These are phyloP conservation scores for Gossypium gossypioides DNA, from an alignment of 441 rosid species.

Conservation along the genomic window DNA sequence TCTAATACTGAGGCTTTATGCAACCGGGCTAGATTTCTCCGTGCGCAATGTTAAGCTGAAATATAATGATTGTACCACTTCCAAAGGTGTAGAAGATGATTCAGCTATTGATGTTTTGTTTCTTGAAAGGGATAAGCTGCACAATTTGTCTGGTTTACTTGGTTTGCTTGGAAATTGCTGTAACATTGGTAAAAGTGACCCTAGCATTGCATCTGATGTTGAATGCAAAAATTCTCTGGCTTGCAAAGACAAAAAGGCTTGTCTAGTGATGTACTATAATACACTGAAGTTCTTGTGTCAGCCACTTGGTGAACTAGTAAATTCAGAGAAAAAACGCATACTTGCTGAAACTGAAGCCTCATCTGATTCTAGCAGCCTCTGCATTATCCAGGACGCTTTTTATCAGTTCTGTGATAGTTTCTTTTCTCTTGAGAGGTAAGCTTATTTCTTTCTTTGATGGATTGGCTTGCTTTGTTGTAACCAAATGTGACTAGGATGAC, in stretches of 20 bases:
- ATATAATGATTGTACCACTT: conserved; percentile 25
- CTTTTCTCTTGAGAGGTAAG: conserved; percentile 41
- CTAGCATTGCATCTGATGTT: conserved; percentile 13
- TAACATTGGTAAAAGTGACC: conserved; percentile 19
- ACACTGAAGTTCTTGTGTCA: conserved; percentile 71
- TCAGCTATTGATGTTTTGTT: conserved; percentile 33
- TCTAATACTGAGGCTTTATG: conserved; percentile 63
- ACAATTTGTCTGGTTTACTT: conserved; percentile 38
- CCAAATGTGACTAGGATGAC: not conserved
- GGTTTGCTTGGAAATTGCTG: conserved; percentile 35
- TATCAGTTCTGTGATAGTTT: conserved; percentile 45
- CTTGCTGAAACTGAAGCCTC: conserved; percentile 36
- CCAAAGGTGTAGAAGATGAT: conserved; percentile 29
- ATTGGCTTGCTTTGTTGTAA: conserved; percentile 12
- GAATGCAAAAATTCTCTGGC: conserved; percentile 16
- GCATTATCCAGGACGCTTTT: conserved; percentile 47
- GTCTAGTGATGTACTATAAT: conserved; percentile 35
- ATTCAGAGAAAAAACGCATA: conserved; percentile 46
- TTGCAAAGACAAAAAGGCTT: conserved; percentile 30
- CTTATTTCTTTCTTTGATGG: not conserved
- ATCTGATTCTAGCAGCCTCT: conserved; percentile 32
- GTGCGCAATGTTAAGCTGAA: conserved; percentile 26
- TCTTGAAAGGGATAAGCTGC: conserved; percentile 34
- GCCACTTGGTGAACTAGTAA: conserved; percentile 64
- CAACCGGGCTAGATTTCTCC: conserved; percentile 42